Conservation (phyloP, 2,329 filamentous ascomycete genomes). For the Aspergillus sp. region DNA sequence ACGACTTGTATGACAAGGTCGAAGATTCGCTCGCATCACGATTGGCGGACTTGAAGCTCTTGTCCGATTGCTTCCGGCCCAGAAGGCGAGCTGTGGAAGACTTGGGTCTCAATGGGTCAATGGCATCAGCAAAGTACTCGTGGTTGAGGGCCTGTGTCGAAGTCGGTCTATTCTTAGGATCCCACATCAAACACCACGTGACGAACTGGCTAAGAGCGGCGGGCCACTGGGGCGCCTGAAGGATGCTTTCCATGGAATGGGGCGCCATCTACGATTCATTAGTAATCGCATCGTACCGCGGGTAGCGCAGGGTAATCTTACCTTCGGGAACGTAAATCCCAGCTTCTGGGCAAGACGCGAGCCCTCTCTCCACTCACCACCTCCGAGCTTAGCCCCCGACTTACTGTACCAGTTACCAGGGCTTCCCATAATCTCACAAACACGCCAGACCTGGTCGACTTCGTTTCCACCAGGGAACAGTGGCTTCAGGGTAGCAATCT, state of each 20-base stretch:
- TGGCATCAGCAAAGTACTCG: slow-evolving; percentile 89
- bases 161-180: slow-evolving; percentile 86
- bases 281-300: slow-evolving; percentile 1
- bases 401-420: slow-evolving; percentile 98
- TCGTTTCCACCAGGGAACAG: slow-evolving; percentile 97
- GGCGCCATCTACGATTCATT: slow-evolving; percentile 74
- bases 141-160: slow-evolving; percentile 92
- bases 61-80: slow-evolving; percentile 85
- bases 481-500: slow-evolving; percentile 93
- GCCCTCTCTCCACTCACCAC: slow-evolving; percentile 96
- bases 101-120: slow-evolving; percentile 89
- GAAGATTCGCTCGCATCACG: slow-evolving; percentile 65
- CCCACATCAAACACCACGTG: slow-evolving; percentile 99
- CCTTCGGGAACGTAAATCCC: slow-evolving; percentile 94
- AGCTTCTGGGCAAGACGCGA: slow-evolving; percentile 90
- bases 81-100: slow-evolving; percentile 82
- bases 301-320: slow-evolving; percentile 28
- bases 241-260: slow-evolving; percentile 90
- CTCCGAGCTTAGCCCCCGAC: slow-evolving; percentile 78
- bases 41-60: slow-evolving; percentile 62
- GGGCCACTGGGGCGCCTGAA: slow-evolving; percentile 90
- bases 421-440: slow-evolving; percentile 99
- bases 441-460: slow-evolving; percentile 97
- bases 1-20: slow-evolving; percentile 74
- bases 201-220: slow-evolving; percentile 85